Evolutionary conservation across 306 rosid genomes (phyloP), one percentile per base, ranked within the genome.

Genomic region (Benincasa hispida): DNA sequence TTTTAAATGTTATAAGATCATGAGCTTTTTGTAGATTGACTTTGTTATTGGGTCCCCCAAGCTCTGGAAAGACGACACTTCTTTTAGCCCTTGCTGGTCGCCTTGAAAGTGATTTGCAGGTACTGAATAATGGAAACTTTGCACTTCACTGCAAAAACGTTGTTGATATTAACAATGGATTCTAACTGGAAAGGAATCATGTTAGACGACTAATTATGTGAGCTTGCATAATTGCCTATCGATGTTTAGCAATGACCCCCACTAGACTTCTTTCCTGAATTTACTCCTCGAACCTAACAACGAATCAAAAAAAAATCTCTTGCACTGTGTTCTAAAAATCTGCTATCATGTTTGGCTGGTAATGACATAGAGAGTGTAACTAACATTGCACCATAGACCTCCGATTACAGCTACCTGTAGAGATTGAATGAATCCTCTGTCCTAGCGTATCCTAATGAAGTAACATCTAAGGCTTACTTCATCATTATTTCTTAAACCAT

Each of bases 11-110:
- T 65, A 37, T 48, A 11, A 77, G 14, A 21, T 61, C 48, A 53
- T 72, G 30, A 37, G 76, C 55, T 53, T 41, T 51, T 82, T 83
- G 82, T 78, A 95, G 99, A 81, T 80, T 95, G 79, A 95, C 99
- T 15, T 83, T 95, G 77, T 76, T 95, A 53, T 75, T 95, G 89
- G 99, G 99, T 76, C 98, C 99, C 45, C 99, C 99, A 60, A 89
- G 98, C 89, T 95, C 99, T 15, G 99, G 99, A 76, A 95, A 95
- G 87, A 86, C 98, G 17, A 89, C 99, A 13, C 80, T 95, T 75
- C 85, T 95, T 45, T 82, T 89, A 81, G 98, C 99, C 77, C 99
- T 95, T 78, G 98, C 99, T 19, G 99, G 98, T 59, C 93, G 96
- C 76, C 86, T 92, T 72, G 99, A 90, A 85, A 79, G 79, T 79